phyloP scores from a whole-genome alignment of 495 filamentous ascomycete genomes.

The Hypoxylon intermedium region DNA sequence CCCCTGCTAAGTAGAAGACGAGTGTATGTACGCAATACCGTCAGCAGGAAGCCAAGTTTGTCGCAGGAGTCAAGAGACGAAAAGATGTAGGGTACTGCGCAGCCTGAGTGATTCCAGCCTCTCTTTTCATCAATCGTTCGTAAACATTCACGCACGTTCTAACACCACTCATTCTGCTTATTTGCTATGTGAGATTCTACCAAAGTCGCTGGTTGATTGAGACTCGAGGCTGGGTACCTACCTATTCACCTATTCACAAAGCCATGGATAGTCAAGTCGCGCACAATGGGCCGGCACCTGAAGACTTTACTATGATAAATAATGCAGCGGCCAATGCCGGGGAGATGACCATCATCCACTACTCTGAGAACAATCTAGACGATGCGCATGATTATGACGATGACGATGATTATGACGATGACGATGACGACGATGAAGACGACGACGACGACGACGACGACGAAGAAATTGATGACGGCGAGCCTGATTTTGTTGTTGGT shows the following conservation, averaged over 20 bases:
- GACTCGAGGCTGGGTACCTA: background rate
- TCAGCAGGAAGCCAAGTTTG: background rate
- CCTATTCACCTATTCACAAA: background rate
- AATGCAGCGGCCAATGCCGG: background rate
- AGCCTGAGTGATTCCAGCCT: background rate
- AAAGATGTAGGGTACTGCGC: background rate
- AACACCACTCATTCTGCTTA: too few relatives aligned
- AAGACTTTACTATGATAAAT: slow-evolving; percentile 14
- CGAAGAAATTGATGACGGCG: slow-evolving; percentile 8
- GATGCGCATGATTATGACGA: background rate
- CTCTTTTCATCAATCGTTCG: background rate
- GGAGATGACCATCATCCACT: slow-evolving; percentile 4
- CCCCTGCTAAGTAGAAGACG: background rate
- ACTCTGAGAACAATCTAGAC: slow-evolving; percentile 3
- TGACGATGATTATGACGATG: too few relatives aligned
- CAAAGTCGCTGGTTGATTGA: background rate
- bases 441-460: too few relatives aligned
- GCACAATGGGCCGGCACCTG: background rate
- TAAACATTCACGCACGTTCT: background rate
- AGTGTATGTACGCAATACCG: too few relatives aligned
- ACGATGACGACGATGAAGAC: too few relatives aligned
- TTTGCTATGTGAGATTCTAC: background rate
- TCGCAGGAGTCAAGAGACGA: background rate
- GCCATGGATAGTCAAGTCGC: slow-evolving; percentile 1
- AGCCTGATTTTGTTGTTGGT: slow-evolving; percentile 7